A percentile compares a stretch with the other conserved stretches of the same genome.
Evolutionary conservation across 331 rosid species (phyloP).

Genomic region (Saraca asoca): DNA sequence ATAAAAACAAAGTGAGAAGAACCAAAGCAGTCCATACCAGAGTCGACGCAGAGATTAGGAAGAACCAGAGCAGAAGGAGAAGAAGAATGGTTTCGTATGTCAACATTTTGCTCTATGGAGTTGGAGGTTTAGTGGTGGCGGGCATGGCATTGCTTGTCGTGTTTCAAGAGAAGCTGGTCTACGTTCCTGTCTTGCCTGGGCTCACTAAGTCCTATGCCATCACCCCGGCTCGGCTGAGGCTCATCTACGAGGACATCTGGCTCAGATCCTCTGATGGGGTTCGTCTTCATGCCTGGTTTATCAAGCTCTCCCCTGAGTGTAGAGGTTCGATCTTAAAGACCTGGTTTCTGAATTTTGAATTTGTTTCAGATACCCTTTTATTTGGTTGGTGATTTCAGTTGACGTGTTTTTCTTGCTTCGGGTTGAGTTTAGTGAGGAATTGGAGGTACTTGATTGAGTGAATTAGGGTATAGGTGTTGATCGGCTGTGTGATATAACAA

Average conservation of each 20-base stretch:
- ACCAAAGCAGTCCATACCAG: no score
- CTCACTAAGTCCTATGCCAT: constrained; percentile 78
- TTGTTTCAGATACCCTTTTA: background rate
- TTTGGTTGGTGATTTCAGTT: background rate
- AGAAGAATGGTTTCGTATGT: constrained; percentile 71
- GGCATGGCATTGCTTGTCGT: constrained; percentile 95
- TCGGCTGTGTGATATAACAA: background rate
- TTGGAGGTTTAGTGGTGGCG: constrained; percentile 79
- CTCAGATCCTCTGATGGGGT: constrained; percentile 85
- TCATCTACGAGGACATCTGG: constrained; percentile 83
- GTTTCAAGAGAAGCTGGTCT: constrained; percentile 84
- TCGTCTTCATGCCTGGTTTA: constrained; percentile 96
- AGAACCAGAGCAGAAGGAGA: background rate
- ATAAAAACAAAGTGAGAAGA: background rate
- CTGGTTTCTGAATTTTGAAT: background rate
- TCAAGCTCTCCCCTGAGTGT: constrained; percentile 78
- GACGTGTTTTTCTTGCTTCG: background rate
- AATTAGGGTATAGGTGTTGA: constrained; percentile 33
- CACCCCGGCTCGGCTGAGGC: constrained; percentile 81
- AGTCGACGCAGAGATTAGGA: constrained; percentile 7
- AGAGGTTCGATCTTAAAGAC: constrained; percentile 59
- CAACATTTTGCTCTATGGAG: constrained; percentile 68
- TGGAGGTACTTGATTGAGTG: background rate
- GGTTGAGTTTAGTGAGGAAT: background rate
- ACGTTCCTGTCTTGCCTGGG: constrained; percentile 91